Evolutionary conservation across 345 rosid genomes (phyloP).

Genomic region (Moricandia moricandioides): DNA sequence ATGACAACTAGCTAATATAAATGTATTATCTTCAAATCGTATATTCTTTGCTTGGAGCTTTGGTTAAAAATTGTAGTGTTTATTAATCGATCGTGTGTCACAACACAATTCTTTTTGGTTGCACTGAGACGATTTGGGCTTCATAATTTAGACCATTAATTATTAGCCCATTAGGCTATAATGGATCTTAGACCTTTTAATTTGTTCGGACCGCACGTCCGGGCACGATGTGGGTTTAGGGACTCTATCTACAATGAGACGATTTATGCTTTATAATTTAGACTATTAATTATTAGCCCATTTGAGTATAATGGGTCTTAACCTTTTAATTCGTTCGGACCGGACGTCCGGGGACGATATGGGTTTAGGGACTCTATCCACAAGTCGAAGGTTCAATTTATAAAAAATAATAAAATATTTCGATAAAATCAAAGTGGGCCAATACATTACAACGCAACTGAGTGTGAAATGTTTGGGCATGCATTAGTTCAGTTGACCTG

Average conservation of each 20-base stretch:
- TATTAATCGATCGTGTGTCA: neutral
- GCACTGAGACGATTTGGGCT: slow-evolving; percentile 3
- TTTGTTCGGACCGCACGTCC: slow-evolving; percentile 10
- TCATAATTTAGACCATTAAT: neutral
- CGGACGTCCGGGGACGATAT: slow-evolving; percentile 15
- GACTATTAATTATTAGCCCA: neutral
- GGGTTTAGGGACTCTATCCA: neutral
- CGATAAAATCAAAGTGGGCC: slow-evolving; percentile 7
- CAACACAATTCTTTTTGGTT: neutral
- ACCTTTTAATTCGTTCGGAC: neutral
- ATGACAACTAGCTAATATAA: neutral
- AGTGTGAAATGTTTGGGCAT: neutral
- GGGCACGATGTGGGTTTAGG: neutral
- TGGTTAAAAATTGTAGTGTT: too few relatives aligned
- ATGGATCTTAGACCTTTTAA: neutral
- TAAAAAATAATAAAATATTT: slow-evolving; percentile 8
- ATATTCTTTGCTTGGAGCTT: neutral
- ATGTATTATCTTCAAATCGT: neutral
- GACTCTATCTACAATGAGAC: too few relatives aligned
- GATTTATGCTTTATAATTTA: neutral
- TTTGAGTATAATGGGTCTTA: neutral
- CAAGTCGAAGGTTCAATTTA: neutral
- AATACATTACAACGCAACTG: neutral
- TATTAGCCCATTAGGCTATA: neutral
- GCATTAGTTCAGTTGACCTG: slow-evolving; percentile 15